Evolutionary conservation across 2,329 filamentous ascomycete species (phyloP), one percentile per base, ranked within the genome.

Genomic region (Aspergillus hiratsukae): DNA sequence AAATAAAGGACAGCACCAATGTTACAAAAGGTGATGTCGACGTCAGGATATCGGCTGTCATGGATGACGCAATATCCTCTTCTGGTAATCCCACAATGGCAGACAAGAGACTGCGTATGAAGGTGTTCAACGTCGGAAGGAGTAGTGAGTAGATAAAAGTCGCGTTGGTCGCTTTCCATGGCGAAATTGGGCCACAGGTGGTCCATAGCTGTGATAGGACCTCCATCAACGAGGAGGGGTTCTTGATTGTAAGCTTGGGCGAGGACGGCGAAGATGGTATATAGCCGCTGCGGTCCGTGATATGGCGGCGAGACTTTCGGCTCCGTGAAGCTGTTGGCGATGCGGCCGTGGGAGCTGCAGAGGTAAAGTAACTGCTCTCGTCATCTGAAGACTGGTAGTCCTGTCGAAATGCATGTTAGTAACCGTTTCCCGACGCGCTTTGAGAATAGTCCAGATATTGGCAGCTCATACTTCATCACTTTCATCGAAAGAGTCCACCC

Each of bases 111-210:
- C 91, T 94, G 66, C 91, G 85, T 9, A 92, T 89, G 87, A 95
- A 99, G 64, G 90, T 92, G 72, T 97, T 94, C 29, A 96, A 78
- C 7, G 95, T 87, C 10, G 91, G 91, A 60, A 92, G 84, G 19
- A 97, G 81, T 49, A 97, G 84, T 0, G 87, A 89, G 75, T 97
- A 96, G 51, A 97, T 80, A 68, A 97, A 99, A 1, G 91, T 95
- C 14, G 89, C 86, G 70, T 97, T 97, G 40, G 91, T 90, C 8
- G 88, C 83, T 72, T 97, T 97, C 92, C 93, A 99, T 4, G 97
- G 87, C 4, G 94, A 94, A 81, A 91, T 92, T 0, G 87, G 87
- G 37, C 91, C 90, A 70, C 96, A 93, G 64, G 89, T 93, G 49
- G 87, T 83, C 90, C 94, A 97, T 21, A 97, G 77, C 70, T 95